Base-by-base conservation (phyloP, 1,284 basidiomycete species). In the Vanrija sp. region DNA sequence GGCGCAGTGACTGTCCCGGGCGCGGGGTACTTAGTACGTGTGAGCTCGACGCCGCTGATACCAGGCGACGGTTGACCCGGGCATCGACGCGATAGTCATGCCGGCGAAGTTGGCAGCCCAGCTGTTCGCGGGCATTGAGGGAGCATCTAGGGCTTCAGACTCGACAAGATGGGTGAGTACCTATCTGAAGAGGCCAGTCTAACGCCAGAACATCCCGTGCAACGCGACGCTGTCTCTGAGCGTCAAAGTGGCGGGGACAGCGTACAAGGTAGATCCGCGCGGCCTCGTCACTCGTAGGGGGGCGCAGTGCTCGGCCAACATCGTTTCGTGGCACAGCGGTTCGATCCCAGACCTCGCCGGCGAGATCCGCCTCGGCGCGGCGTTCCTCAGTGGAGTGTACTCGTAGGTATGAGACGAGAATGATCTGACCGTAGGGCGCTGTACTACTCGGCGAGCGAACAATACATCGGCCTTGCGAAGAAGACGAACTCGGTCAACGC, bases 311-410 rank as follows among this genome's bases (percentile, higher is more conserved):
- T 73, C 69, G 68, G 52, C 62, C 16, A 62, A 58, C n/a, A 45
- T 76, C 2, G 60, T 69, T 1, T 64, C 72, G 2, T 75, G 74
- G 74, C 53, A 59, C 16, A 63, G 65, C 24, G 65, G 61, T 0
- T 70, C 67, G 48, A 18, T 65, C 7, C 64, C 72, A 0, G 72
- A 71, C 6, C 16, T 43, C 22, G 46, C 53, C 3, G 71, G 71
- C 10, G 67, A 69, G 51, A 61, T 76, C 19, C 49, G 71, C 23
- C 56, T 76, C 12, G 74, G 74, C 7, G 67, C 69, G 2, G 66
- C 72, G 0, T 76, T 76, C 59, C 52, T 76, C 51, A 62, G 64
- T 8, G 66, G 67, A 0, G 61, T 73, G 4, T 76, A 75, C 49
- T 47, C 67, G 73, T 75, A 56, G 62, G 72, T 66, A 4, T 25